Evolutionary conservation across 176 grass and related monocot species (phyloP).

Genomic region (Canna indica): DNA sequence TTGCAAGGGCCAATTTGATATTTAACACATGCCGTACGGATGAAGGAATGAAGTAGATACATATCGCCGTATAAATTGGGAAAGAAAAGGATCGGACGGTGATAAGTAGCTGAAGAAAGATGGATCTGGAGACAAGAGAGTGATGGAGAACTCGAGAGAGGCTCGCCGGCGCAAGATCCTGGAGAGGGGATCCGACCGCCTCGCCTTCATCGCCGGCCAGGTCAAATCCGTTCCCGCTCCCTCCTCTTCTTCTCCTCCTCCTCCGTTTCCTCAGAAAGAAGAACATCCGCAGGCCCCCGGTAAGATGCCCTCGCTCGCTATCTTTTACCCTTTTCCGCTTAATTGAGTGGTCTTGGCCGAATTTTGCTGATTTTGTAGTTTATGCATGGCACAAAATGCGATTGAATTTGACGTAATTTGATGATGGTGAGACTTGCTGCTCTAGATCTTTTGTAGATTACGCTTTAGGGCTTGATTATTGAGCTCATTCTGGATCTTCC

Average conservation of each 20-base stretch:
- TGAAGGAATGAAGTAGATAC: too few species aligned
- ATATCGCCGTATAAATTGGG: too few species aligned
- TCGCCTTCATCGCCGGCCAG: slow-evolving; percentile 67
- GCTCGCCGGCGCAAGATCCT: slow-evolving; percentile 54
- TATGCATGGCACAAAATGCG: background rate
- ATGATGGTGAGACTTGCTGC: background rate
- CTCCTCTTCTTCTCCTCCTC: slow-evolving; percentile 13
- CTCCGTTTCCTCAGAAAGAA: slow-evolving; percentile 13
- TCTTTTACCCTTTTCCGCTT: background rate
- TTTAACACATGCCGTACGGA: too few species aligned
- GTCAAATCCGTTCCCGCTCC: slow-evolving; percentile 14
- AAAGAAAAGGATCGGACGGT: too few species aligned
- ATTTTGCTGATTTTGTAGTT: too few species aligned
- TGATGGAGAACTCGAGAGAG: slow-evolving; percentile 41
- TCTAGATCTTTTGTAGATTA: background rate
- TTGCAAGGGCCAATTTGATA: too few species aligned
- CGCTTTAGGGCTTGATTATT: background rate
- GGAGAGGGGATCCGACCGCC: slow-evolving; percentile 72
- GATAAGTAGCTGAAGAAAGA: background rate
- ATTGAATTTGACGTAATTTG: too few species aligned
- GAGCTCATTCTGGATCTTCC: too few species aligned
- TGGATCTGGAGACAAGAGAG: background rate
- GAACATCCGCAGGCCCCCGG: background rate
- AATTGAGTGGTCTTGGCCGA: too few species aligned
- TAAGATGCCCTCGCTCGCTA: background rate